Evolutionary conservation across 2,329 filamentous ascomycete species (phyloP), one percentile per base, ranked within the genome.

Genomic region (Colletotrichum plurivorum): DNA sequence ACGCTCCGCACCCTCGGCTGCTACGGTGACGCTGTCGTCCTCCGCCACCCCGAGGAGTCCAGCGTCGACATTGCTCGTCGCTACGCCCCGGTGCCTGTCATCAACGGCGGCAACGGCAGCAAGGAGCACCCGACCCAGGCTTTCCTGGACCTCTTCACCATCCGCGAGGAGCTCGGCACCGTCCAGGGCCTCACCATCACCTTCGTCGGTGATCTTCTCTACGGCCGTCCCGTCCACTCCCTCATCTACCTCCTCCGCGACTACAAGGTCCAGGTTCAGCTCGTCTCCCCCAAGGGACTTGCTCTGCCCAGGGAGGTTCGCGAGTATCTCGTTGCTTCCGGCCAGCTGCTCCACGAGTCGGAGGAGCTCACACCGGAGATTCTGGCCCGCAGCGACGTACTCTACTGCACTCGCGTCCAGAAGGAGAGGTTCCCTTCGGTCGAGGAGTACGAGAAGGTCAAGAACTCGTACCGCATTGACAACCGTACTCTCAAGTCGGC

Each of bases 91-190:
- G 94, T 98, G 0, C 96, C 96, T 1, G 91, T 99, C 77, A 95
- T 99, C 86, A 99, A 99, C 79, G 96, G 94, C 73, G 96, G 96
- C 58, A 99, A 99, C 79, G 96, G 96, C 72, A 94, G 93, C 82
- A 91, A 94, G 75, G 96, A 99, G 84, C 96, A 99, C 83, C 96
- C 96, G 0, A 99, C 96, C 0, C 96, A 99, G 83, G 96, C 96
- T 0, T 96, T 99, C 88, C 86, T 99, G 22, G 96, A 99, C 77
- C 91, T 99, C 67, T 99, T 98, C 86, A 98, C 96, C 63, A 99
- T 99, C 77, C 94, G 96, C 74, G 96, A 99, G 82, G 96, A 99
- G 82, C 88, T 98, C 9, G 96, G 96, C 72, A 98, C 95, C 0
- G 95, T 98, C 65, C 95, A 95, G 78, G 95, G 95, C 60, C 86